Conservation (phyloP, 352 stramenopile genomes). For the Pythium vanterpoolii region DNA sequence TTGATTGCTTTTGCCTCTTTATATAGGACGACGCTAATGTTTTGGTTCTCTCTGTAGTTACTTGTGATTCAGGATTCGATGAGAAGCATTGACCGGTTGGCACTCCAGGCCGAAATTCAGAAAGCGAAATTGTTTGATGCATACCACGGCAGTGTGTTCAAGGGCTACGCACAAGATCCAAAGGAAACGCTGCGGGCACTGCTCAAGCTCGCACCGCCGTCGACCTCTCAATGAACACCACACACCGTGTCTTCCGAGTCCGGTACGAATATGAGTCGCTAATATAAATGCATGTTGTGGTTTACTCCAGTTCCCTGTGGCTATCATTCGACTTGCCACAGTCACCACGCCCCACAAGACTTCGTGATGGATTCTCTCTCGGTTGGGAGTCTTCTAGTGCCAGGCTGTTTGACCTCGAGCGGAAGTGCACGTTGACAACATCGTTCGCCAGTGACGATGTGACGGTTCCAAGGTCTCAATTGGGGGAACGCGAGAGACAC, state of each 20-base stretch:
- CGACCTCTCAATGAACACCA: not conserved
- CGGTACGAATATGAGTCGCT: constrained; percentile 6
- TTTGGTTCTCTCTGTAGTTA: constrained; percentile 38
- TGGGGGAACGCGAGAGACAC: not conserved
- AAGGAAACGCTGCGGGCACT: constrained; percentile 71
- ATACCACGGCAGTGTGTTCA: constrained; percentile 78
- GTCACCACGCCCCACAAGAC: no score
- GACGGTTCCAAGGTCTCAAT: no score
- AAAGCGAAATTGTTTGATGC: constrained; percentile 61
- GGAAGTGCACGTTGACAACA: no score
- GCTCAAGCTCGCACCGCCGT: constrained; percentile 23
- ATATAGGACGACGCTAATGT: not conserved
- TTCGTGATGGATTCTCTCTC: no score
- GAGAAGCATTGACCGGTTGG: constrained; percentile 54
- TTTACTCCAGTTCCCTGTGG: no score
- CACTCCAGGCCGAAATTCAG: constrained; percentile 66
- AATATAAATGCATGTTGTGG: not conserved
- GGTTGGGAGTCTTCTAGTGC: no score
- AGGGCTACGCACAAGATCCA: constrained; percentile 61
- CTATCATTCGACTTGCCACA: no score
- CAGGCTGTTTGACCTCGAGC: no score
- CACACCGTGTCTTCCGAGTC: not conserved
- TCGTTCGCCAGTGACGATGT: no score
- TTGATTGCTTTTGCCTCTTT: not conserved
- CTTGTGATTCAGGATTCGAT: constrained; percentile 62